Percentiles rank a stretch among this genome's conserved stretches.
Evolutionary conservation across 495 filamentous ascomycete genomes (phyloP).

Genomic region (Halenospora varia): DNA sequence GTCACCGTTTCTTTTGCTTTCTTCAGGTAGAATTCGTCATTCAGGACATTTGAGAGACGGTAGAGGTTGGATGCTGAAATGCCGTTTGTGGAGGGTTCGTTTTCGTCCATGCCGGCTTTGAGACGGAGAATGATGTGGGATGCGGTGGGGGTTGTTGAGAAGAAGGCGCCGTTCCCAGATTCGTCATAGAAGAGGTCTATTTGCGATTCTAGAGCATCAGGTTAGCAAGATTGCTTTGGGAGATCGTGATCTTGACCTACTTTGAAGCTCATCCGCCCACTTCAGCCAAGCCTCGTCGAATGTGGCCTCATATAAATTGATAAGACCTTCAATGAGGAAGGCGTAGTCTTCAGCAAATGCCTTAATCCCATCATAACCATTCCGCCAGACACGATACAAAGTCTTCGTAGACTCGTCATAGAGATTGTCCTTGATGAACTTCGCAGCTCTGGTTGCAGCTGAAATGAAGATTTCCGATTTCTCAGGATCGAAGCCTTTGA

Average conservation of each 20-base stretch:
- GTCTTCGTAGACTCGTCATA: slow-evolving; percentile 60
- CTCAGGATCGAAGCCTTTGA: slow-evolving; percentile 55
- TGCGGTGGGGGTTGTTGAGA: slow-evolving; percentile 65
- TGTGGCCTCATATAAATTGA: slow-evolving; percentile 86
- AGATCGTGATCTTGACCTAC: slow-evolving; percentile 40
- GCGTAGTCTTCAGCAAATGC: slow-evolving; percentile 97
- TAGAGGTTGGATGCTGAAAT: slow-evolving; percentile 79
- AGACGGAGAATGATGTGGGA: slow-evolving; percentile 78
- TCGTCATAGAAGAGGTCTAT: slow-evolving; percentile 65
- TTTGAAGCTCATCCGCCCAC: slow-evolving; percentile 81
- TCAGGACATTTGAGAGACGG: slow-evolving; percentile 67
- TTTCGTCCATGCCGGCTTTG: slow-evolving; percentile 90
- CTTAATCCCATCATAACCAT: slow-evolving; percentile 62
- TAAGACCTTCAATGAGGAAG: slow-evolving; percentile 76
- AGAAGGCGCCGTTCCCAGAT: slow-evolving; percentile 65
- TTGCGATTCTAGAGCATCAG: slow-evolving; percentile 50
- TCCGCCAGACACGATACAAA: slow-evolving; percentile 73
- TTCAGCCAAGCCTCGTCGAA: slow-evolving; percentile 74
- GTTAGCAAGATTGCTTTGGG: neutral
- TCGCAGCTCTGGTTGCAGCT: slow-evolving; percentile 63
- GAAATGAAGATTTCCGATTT: slow-evolving; percentile 55
- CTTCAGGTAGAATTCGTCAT: slow-evolving; percentile 56
- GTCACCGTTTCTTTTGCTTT: slow-evolving; percentile 69
- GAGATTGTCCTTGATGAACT: slow-evolving; percentile 75
- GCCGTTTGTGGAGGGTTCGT: slow-evolving; percentile 85